phyloP scores from a whole-genome alignment of 2,329 filamentous ascomycete genomes.

The Pezicula neosporulosa region DNA sequence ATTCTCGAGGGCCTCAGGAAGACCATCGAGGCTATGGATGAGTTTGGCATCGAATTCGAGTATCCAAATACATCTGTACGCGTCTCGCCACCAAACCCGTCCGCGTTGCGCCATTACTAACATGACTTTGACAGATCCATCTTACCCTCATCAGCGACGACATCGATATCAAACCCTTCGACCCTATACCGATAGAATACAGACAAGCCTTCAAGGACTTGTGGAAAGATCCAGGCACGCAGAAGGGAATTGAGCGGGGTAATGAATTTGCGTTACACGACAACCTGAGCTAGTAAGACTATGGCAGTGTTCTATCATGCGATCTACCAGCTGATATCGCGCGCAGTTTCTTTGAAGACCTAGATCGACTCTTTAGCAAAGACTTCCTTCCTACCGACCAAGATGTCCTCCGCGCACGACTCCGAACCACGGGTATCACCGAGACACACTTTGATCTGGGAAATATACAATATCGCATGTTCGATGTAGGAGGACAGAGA shows the following conservation, averaged over 20 bases:
- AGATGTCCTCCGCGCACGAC: constrained; percentile 84
- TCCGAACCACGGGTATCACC: constrained; percentile 92
- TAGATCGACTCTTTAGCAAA: constrained; percentile 71
- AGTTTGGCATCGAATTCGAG: constrained; percentile 76
- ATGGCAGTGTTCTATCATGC: background rate
- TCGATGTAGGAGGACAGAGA: constrained; percentile 71
- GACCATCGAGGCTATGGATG: constrained; percentile 86
- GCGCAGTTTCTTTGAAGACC: constrained; percentile 74
- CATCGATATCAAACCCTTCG: constrained; percentile 77
- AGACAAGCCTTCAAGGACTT: constrained; percentile 77
- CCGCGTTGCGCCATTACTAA: constrained; percentile 7
- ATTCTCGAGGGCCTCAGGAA: constrained; percentile 88
- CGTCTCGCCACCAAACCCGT: constrained; percentile 10
- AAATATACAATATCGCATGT: constrained; percentile 91
- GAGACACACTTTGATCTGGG: constrained; percentile 92
- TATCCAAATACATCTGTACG: constrained; percentile 75
- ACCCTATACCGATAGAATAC: constrained; percentile 75
- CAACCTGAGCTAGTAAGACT: constrained; percentile 83
- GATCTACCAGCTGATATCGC: background rate
- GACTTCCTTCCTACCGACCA: constrained; percentile 90
- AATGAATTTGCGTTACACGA: constrained; percentile 97
- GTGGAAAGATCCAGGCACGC: constrained; percentile 82
- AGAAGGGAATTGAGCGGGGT: constrained; percentile 83
- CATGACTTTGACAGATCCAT: constrained; percentile 55
- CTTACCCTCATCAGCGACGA: constrained; percentile 76